Base-by-base conservation (phyloP, 208 protist species). In the Crithidia sp. region DNA sequence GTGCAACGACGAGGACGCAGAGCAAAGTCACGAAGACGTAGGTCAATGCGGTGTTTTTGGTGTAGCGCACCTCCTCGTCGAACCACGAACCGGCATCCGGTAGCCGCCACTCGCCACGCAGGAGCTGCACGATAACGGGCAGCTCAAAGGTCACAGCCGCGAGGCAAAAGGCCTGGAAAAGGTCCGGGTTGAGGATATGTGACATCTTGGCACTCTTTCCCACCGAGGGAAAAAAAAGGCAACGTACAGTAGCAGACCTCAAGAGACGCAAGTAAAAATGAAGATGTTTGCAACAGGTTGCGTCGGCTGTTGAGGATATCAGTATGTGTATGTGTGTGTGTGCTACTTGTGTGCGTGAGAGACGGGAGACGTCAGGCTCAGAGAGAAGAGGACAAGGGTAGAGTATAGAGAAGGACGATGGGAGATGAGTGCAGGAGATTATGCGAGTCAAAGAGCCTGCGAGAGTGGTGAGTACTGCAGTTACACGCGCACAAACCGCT, bases 71-170 rank as follows among this genome's bases (percentile, higher is more conserved):
- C 45, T 74, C 67, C 17, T 78, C 59, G 45, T 87, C 86, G 53
- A 90, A 87, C 86, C 86, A 90, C 61, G 77, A 74, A 5, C 82
- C 77, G 2, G 71, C 76, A 39, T 82, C 68, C 17, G 58, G 56
- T 43, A 86, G 58, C 2, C 16, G 58, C 16, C 60, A 59, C 13
- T 71, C 17, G 3, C 73, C 77, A 9, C 55, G 41, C 44, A 86
- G 36, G 4, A 89, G 79, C 36, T 71, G 53, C n/a, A 80, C 52
- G 47, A 84, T 81, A 10, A 72, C 74, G 7, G 84, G 74, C 50
- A 91, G 19, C 71, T 91, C 86, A 49, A 83, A 79, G 12, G 82
- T 17, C 14, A 50, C 83, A 7, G 79, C 61, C 8, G 74, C 63
- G 14, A 77, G 62, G 56, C 71, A 82, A 49, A 74, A 85, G 54